These are phyloP conservation scores for Thoreauomyces humboldtii DNA, from an alignment of 192 early-diverging fungal species.

Conservation along the genomic window DNA sequence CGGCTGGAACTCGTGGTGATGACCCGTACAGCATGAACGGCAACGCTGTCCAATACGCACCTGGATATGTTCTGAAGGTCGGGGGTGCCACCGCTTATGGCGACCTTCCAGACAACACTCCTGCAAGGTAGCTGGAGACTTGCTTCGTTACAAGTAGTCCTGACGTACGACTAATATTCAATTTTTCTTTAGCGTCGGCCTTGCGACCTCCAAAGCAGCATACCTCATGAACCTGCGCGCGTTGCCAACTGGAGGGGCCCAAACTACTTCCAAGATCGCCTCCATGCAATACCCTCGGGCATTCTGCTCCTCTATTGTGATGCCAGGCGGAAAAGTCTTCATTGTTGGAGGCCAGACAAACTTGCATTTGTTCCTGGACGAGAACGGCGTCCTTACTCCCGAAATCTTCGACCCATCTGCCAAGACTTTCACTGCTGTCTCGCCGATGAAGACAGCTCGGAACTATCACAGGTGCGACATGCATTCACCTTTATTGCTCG, in stretches of 20 bases:
- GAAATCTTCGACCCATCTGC: neutral
- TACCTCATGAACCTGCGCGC: neutral
- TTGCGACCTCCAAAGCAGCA: neutral
- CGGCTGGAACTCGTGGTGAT: neutral
- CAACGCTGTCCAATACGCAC: neutral
- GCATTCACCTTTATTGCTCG: too few species aligned
- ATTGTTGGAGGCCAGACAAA: constrained; percentile 7
- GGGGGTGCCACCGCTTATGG: neutral
- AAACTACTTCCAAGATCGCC: too few species aligned
- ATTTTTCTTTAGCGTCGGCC: too few species aligned
- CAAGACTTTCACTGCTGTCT: neutral
- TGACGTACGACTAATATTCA: too few species aligned
- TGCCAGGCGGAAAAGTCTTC: constrained; percentile 1
- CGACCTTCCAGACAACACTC: neutral
- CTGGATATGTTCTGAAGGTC: neutral
- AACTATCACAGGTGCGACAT: constrained; percentile 14
- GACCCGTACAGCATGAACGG: constrained; percentile 8
- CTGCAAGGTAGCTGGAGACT: too few species aligned
- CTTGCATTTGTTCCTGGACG: constrained; percentile 5
- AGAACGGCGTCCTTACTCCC: neutral
- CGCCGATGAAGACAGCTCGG: constrained; percentile 1
- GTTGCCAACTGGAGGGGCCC: neutral
- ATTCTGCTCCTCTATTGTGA: neutral
- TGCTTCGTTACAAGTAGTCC: too few species aligned
- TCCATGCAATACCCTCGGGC: neutral